Evolutionary conservation across 768 basidiomycete species (phyloP).

Genomic region (Leucocoprinus birnbaumii): DNA sequence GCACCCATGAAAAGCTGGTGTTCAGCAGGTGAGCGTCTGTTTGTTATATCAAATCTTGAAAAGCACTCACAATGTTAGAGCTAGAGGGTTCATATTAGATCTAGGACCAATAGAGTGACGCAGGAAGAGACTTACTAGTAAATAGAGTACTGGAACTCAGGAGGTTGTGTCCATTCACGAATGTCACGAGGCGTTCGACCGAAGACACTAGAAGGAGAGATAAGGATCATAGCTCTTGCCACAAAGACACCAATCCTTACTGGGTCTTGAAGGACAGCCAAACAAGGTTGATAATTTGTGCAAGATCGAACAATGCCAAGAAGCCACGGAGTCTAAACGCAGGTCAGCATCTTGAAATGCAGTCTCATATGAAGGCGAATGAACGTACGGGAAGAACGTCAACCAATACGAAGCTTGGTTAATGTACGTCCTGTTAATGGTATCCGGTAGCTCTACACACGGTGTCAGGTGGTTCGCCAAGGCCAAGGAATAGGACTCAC

Average conservation of each 20-base stretch:
- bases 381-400: conserved; percentile 87
- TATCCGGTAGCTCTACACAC: conserved; percentile 56
- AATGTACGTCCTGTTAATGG: conserved; percentile 86
- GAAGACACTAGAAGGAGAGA: conserved; percentile 47
- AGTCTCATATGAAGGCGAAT: background rate
- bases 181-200: conserved; percentile 90
- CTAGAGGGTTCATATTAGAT: conserved; percentile 22
- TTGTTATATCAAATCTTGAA: background rate
- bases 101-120: conserved; percentile 9
- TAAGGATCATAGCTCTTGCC: background rate
- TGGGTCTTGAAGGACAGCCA: conserved; percentile 83
- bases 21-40: background rate
- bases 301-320: conserved; percentile 91
- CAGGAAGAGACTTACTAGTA: conserved; percentile 61
- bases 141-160: conserved; percentile 83
- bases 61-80: conserved; percentile 51
- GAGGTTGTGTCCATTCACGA: conserved; percentile 86
- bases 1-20: conserved; percentile 80
- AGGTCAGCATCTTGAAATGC: background rate
- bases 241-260: conserved; percentile 37
- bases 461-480: background rate
- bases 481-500: conserved; percentile 21
- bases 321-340: conserved; percentile 80
- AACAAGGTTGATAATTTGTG: conserved; percentile 89
- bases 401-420: conserved; percentile 91